A percentile compares a stretch with the other conserved stretches of the same genome.
phyloP scores from a whole-genome alignment of 768 basidiomycete species.

The Pulveroboletus sp. region DNA sequence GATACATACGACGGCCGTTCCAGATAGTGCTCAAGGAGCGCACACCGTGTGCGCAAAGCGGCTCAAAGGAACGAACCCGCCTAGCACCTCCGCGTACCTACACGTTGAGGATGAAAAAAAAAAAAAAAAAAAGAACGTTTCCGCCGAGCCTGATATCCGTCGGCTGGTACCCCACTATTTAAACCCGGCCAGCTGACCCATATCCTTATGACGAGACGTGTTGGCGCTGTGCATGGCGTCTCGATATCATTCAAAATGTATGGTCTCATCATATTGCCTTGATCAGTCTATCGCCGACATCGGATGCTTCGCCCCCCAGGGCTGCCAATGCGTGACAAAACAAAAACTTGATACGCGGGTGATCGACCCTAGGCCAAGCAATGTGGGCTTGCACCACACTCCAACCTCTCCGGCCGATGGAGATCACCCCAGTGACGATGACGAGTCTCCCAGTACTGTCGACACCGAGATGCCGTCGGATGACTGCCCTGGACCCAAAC shows the following conservation, averaged over 20 bases:
- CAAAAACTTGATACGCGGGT: no score
- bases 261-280: background rate
- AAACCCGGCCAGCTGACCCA: no score
- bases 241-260: background rate
- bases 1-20: background rate
- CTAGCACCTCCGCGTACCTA: background rate
- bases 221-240: background rate
- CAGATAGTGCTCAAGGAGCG: background rate
- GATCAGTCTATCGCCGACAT: slow-evolving; percentile 4
- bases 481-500: background rate
- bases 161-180: background rate
- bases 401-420: background rate
- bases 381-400: no score
- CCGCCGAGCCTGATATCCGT: background rate
- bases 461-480: no score
- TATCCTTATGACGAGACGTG: background rate
- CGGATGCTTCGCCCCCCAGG: background rate
- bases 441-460: no score
- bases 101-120: no score
- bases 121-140: background rate
- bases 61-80: background rate
- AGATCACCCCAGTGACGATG: background rate
- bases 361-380: no score
- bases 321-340: no score
- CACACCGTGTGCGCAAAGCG: background rate